phyloP scores from a whole-genome alignment of 148 eudicot genomes.

The Camellia granthamiana region DNA sequence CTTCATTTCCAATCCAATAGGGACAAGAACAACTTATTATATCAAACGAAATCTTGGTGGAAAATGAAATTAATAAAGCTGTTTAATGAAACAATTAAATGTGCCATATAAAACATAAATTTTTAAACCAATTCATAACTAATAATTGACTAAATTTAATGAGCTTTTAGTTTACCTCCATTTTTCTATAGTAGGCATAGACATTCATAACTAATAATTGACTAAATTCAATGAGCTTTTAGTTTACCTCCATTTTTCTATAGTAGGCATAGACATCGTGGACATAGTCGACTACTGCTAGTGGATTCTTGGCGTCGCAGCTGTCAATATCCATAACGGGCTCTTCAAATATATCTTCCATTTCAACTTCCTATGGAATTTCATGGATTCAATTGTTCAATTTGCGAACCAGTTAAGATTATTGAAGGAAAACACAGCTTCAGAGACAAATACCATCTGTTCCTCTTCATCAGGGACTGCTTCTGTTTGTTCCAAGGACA shows the following conservation, averaged over 20 bases:
- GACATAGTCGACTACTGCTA: conserved; percentile 63
- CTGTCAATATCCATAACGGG: conserved; percentile 61
- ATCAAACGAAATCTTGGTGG: no score
- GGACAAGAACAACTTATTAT: no score
- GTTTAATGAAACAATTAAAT: no score
- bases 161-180: conserved; percentile 46
- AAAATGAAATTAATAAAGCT: no score
- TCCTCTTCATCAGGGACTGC: conserved; percentile 23
- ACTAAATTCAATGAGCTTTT: background rate
- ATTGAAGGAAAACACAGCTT: background rate
- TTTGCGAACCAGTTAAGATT: background rate
- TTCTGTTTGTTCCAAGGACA: conserved; percentile 43
- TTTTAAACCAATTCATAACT: no score
- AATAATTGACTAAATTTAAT: background rate
- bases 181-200: conserved; percentile 56
- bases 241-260: conserved; percentile 63
- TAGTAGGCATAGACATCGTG: conserved; percentile 67
- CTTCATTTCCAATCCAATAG: conserved; percentile 19
- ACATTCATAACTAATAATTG: conserved; percentile 10
- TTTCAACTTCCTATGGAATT: conserved; percentile 51
- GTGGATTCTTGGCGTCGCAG: conserved; percentile 58
- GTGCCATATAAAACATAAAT: no score
- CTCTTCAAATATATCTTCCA: conserved; percentile 82
- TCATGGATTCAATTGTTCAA: background rate
- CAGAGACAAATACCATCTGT: conserved; percentile 35